A percentile compares a stretch with the other conserved stretches of the same genome.
Evolutionary conservation across 805 yeast species (phyloP).

Genomic region (Yamadazyma olivae): DNA sequence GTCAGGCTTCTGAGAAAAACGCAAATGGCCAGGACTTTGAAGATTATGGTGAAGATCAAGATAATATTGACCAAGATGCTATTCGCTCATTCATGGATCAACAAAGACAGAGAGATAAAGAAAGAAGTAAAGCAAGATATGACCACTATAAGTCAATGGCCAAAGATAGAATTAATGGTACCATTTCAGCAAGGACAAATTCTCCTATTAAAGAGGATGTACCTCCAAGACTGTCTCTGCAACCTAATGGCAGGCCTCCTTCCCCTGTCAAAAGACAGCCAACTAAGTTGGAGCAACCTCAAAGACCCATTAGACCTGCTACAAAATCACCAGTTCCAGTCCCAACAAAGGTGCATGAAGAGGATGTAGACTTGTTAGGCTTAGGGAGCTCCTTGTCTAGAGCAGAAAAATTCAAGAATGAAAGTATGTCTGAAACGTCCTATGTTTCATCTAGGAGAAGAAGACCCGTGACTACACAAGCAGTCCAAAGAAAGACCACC

Average conservation of each 20-base stretch:
- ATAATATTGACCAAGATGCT: constrained; percentile 42
- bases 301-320: too few relatives aligned
- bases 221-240: constrained; percentile 2
- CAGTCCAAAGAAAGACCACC: constrained; percentile 9
- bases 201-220: constrained; percentile 6
- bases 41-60: constrained; percentile 48
- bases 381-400: constrained; percentile 11
- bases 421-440: constrained; percentile 14
- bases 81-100: constrained; percentile 35
- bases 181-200: constrained; percentile 1
- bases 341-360: too few relatives aligned
- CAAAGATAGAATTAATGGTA: constrained; percentile 7
- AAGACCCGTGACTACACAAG: constrained; percentile 7
- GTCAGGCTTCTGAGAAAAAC: constrained; percentile 31
- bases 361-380: constrained; percentile 28
- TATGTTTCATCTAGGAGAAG: constrained; percentile 24
- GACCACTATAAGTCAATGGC: constrained; percentile 12
- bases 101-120: constrained; percentile 37
- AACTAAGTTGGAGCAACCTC: background rate
- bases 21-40: constrained; percentile 33
- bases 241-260: background rate
- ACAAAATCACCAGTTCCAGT: constrained; percentile 3
- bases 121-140: constrained; percentile 25
- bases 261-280: background rate
- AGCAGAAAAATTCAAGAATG: constrained; percentile 25